Percentiles rank a stretch among this genome's conserved stretches.
Conservation (phyloP, 2,329 filamentous ascomycete species). For the Periconia digitata region DNA sequence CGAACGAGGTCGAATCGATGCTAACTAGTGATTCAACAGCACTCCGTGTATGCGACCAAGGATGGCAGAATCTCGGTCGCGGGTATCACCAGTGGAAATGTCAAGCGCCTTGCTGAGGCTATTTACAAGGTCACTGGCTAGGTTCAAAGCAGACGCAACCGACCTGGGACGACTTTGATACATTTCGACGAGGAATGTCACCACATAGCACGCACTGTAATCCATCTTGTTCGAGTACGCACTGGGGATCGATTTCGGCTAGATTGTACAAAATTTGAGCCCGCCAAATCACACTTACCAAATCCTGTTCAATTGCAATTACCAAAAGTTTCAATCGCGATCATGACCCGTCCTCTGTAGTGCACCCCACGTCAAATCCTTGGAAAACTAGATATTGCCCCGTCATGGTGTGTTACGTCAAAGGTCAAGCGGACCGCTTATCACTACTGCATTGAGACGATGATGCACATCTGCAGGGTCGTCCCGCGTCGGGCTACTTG, state of each 20-base stretch:
- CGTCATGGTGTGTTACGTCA: constrained; percentile 1
- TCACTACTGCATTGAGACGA: constrained; percentile 5
- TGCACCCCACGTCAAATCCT: neutral
- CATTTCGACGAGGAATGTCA: constrained; percentile 15
- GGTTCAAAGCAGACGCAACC: constrained; percentile 1
- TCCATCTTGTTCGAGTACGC: constrained; percentile 13
- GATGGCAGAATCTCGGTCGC: constrained; percentile 85
- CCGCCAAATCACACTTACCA: neutral
- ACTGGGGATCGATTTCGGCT: constrained; percentile 1
- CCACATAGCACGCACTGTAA: constrained; percentile 25
- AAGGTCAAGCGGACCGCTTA: constrained; percentile 1
- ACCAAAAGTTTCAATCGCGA: neutral
- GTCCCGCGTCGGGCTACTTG: neutral
- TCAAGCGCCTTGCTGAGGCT: constrained; percentile 76
- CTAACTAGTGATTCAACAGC: constrained; percentile 46
- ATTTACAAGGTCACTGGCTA: constrained; percentile 81
- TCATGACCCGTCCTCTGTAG: neutral
- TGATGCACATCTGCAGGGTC: constrained; percentile 5
- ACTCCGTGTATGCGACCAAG: constrained; percentile 97
- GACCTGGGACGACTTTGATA: neutral
- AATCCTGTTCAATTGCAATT: neutral
- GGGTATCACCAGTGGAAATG: constrained; percentile 78
- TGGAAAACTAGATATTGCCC: neutral
- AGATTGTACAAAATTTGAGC: constrained; percentile 4
- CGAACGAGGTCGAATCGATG: neutral